Base-by-base conservation (phyloP, 192 early-diverging fungal species). In the Coemansia sp. region DNA sequence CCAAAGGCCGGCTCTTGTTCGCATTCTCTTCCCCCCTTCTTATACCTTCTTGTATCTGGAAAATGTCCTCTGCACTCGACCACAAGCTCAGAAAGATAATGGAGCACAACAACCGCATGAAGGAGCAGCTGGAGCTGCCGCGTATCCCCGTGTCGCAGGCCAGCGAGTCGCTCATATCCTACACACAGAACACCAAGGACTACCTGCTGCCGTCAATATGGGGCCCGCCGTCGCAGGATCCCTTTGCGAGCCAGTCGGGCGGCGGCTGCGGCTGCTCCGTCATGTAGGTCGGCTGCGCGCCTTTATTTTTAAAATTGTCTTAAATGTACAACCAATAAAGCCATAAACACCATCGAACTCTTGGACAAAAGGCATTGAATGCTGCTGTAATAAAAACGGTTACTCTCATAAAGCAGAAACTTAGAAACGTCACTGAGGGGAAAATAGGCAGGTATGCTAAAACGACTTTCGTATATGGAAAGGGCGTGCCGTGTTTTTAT, bases 131-230 rank as follows among this genome's bases (percentile, higher is more conserved):
- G 35, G 90, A 92, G 53, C 83, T 92, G 66, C 84, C 80, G 20
- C 86, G 89, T 32, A 88, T 92, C 19, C 75, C 88, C 32, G 87
- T 90, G 29, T 90, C 90, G 35, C 87, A 90, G 58, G 89, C 90
- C 29, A 74, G 81, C 70, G 74, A 79, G 54, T 69, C 83, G 68
- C 74, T 87, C 55, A 87, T 85, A 61, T 70, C 77, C 54, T 87
- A 78, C 57, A 79, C 78, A 24, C 78, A 71, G 58, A 76, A 65
- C 63, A 87, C 85, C 67, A 85, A 84, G 69, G 85, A 87, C 78
- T 82, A 75, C 39, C 68, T 87, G 18, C 60, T 87, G 71, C 85
- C 85, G 13, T 84, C 71, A 20, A 69, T 83, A 55, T 87, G 85
- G 85, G 85, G 85, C 9, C 75, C 71, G 32, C 82, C 85, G 58